Evolutionary conservation across 176 grass and related monocot species (phyloP).

Genomic region (Carex parvula): DNA sequence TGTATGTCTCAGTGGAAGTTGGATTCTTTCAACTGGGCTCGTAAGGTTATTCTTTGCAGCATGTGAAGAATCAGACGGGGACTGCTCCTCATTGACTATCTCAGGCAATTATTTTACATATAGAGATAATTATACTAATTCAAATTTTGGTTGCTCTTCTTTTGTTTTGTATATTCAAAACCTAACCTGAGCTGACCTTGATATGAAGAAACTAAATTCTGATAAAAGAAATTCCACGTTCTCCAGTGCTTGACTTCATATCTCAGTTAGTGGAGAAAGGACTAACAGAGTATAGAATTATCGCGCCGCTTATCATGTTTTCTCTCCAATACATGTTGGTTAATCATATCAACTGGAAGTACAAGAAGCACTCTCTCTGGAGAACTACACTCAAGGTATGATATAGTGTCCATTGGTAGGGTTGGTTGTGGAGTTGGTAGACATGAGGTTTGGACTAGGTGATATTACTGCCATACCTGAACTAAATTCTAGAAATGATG

Average conservation of each 20-base stretch:
- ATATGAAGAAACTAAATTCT: conserved; percentile 25
- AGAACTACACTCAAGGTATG: conserved; percentile 67
- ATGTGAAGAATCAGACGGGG: conserved; percentile 45
- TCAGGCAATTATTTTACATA: conserved; percentile 56
- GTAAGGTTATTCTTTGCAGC: conserved; percentile 66
- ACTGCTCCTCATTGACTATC: conserved; percentile 57
- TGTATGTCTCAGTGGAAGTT: conserved; percentile 52
- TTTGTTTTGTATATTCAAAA: not conserved
- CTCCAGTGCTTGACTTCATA: conserved; percentile 88
- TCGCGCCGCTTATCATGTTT: conserved; percentile 62
- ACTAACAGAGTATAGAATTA: conserved; percentile 46
- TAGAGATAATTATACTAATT: conserved; percentile 9
- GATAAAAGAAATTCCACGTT: conserved; percentile 26
- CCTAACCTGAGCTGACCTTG: not conserved
- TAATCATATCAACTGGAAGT: conserved; percentile 95
- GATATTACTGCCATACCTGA: not conserved
- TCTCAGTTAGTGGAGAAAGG: conserved; percentile 74
- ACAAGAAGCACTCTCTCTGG: conserved; percentile 61
- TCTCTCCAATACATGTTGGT: conserved; percentile 71
- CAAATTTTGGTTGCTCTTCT: not conserved
- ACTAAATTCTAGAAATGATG: not conserved
- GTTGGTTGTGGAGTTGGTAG: not conserved
- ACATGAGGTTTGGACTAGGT: not conserved
- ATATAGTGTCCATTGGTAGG: not conserved
- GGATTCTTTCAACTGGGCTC: conserved; percentile 76